A percentile compares a stretch with the other conserved stretches of the same genome.
Conservation (phyloP, 768 basidiomycete genomes). For the Neoboletus magnificus region DNA sequence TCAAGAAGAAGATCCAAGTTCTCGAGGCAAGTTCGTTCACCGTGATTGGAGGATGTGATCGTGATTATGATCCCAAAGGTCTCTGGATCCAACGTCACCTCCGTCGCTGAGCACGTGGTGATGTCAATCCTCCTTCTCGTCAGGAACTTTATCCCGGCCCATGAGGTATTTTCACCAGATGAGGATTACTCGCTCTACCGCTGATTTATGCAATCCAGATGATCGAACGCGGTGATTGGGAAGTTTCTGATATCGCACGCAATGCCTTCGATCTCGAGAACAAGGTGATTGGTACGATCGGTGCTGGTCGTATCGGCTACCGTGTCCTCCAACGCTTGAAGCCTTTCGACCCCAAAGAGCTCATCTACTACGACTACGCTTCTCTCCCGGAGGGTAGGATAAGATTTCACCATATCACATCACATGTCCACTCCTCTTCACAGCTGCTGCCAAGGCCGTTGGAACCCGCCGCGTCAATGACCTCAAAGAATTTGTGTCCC, state of each 20-base stretch:
- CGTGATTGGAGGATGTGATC: background rate
- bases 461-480: conserved; percentile 71
- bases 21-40: conserved; percentile 41
- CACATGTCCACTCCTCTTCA: background rate
- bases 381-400: conserved; percentile 55
- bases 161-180: conserved; percentile 49
- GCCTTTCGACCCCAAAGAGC: conserved; percentile 84
- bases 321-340: conserved; percentile 76
- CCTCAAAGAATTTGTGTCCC: conserved; percentile 54
- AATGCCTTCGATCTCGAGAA: conserved; percentile 84
- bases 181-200: background rate
- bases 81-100: conserved; percentile 87
- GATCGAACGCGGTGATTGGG: conserved; percentile 82
- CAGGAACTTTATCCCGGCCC: conserved; percentile 82
- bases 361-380: conserved; percentile 83
- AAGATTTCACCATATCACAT: background rate
- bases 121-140: conserved; percentile 90
- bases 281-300: conserved; percentile 91
- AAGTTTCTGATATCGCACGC: conserved; percentile 76
- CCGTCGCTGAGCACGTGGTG: conserved; percentile 84
- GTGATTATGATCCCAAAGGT: conserved; percentile 33
- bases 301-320: conserved; percentile 78
- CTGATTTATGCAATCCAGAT: conserved; percentile 40
- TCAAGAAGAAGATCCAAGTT: conserved; percentile 74
- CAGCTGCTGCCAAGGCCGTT: conserved; percentile 64